Evolutionary conservation across 208 protist genomes (phyloP), one percentile per base, ranked within the genome.

Genomic region (Trypanosoma vivax): DNA sequence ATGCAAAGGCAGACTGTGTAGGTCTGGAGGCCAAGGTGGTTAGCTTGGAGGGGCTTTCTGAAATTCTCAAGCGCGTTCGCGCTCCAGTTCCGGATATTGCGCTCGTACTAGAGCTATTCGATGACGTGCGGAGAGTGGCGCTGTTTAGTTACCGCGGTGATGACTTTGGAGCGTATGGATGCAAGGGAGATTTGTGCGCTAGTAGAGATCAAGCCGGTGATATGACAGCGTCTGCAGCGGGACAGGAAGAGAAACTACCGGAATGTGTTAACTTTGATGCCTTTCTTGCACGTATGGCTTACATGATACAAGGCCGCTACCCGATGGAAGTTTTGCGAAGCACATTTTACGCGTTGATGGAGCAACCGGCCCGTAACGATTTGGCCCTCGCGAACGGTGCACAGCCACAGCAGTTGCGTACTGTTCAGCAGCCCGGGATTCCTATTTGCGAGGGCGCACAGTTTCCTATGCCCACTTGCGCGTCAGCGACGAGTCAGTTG

Each of bases 261-360:
- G 66, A 70, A 23, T 46, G 60, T 14, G 75, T 90, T 24, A 49
- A 55, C 38, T 91, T 91, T 37, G 79, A 88, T 46, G 75, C 83
- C 11, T 82, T 86, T 45, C 53, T 88, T 19, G 72, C 78, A 7
- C 76, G 83, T 50, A 84, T 91, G 76, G 58, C 73, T 13, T 79
- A 67, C 35, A 72, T 74, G 34, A 88, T 91, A 48, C 73, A 83
- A 14, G 83, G 83, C n/a, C 63, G 63, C 16, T 91, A 86, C 60
- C 68, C 79, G 11, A 52, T 51, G 4, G 83, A 88, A 33, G 47
- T 83, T 0, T 47, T 91, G 14, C 76, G 77, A 11, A 69, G 64
- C 34, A 75, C 73, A 9, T 91, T 88, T 31, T 83, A 70, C 43
- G 54, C 56, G 23, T 64, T 88, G 45, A 45, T 81, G 48, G 61